Evolutionary conservation across 768 basidiomycete genomes (phyloP), one percentile per base, ranked within the genome.

Genomic region (Tylopilus vinaceipallidus): DNA sequence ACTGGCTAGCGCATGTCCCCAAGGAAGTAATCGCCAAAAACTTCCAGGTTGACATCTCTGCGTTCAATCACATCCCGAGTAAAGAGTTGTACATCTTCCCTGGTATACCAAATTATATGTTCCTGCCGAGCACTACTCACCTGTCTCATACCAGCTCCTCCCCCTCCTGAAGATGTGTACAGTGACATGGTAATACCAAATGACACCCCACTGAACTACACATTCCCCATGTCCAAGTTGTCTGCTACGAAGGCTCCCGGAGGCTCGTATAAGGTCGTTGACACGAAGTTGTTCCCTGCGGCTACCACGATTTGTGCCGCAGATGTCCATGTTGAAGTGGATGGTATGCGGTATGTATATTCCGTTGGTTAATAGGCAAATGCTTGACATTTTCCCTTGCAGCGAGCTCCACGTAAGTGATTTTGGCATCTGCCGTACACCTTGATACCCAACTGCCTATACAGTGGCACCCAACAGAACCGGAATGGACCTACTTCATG

Each of bases 1-100:
- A 87, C 51, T 87, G 85, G 83, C 69, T 86, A 20, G 73, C 84
- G 3, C 85, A 86, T 56, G 72, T 80, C 14, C 81, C 82, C 10
- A 71, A 75, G 53, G 73, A 76, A 38, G 78, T 82, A 0, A 65
- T 86, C 3, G 81, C 82, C 14, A 84, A 84, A 68, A 86, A 85
- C 63, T 86, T 86, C 61, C 75, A 77, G 32, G 60, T 73, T 6
- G 58, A 65, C 41, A 70, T 71, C 4, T 66, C 76, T 32, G 70
- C 75, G 3, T 83, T 83, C 49, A 73, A 82, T 49, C 71, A 79
- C 38, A 77, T 85, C 29, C 82, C 83, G 2, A 64, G 72, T 37
- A 54, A 64, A 3, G 76, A 81, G 54, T 64, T 84, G 17, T 84
- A 84, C 58, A 84, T 84, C 40, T 76, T 79, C 60, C 75, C 76